Conservation (phyloP, 306 rosid genomes). For the Vigna radiata region DNA sequence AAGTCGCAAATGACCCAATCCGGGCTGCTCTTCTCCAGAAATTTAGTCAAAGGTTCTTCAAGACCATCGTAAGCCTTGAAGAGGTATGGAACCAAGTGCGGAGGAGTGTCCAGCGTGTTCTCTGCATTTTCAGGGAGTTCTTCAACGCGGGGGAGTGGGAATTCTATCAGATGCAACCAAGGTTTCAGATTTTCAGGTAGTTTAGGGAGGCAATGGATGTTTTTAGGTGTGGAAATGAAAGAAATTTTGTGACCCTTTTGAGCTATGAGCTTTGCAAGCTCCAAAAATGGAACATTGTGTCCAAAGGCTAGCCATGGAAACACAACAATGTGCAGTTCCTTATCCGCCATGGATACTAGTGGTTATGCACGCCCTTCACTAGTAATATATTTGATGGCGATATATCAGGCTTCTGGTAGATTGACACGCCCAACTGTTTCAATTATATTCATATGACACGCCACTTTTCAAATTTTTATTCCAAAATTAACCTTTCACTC, state of each 20-base stretch:
- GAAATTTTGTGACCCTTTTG: conserved; percentile 19
- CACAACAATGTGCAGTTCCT: not conserved
- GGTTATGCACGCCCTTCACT: not conserved
- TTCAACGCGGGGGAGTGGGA: not conserved
- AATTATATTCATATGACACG: too few species aligned
- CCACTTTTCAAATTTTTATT: too few species aligned
- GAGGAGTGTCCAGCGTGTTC: not conserved
- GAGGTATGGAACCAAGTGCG: not conserved
- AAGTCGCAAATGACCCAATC: not conserved
- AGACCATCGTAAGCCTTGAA: not conserved
- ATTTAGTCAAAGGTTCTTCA: not conserved
- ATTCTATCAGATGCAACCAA: not conserved
- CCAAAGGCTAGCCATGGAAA: conserved; percentile 13
- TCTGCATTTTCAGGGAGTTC: not conserved
- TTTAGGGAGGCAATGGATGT: not conserved
- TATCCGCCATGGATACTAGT: not conserved
- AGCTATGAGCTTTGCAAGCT: conserved; percentile 2
- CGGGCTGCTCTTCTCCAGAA: not conserved
- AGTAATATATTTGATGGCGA: too few species aligned
- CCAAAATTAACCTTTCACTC: too few species aligned
- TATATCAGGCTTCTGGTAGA: too few species aligned
- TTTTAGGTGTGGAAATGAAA: conserved; percentile 14
- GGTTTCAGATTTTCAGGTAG: not conserved
- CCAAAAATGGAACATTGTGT: not conserved
- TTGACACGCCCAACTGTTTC: too few species aligned